Base-by-base conservation (phyloP, 2,329 filamentous ascomycete genomes). In the Xylogone sp. region DNA sequence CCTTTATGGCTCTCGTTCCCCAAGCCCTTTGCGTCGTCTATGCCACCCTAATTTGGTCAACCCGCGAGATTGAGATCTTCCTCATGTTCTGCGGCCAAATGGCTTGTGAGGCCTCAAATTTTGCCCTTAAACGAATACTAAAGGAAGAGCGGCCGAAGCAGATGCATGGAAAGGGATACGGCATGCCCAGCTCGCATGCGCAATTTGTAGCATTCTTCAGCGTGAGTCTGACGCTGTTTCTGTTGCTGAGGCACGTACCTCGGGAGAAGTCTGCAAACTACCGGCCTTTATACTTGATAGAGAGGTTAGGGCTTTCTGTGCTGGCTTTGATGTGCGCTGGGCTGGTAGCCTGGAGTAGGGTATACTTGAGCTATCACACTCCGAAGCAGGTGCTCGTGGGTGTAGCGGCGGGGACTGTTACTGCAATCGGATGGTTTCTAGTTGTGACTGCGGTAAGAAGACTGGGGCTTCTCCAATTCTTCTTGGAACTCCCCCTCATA, bases 141-240 rank as follows among this genome's bases (percentile, higher is more conserved):
- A 94, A 93, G 66, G 90, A 97, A 70, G 90, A 96, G 69, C 82
- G 94, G 46, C 94, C 94, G 22, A 81, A 78, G 56, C 87, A 87
- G 82, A 86, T 76, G 78, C 84, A 92, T 65, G 82, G 90, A 51
- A 96, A 96, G 69, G 94, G 94, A 57, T 99, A 99, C 67, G 95
- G 94, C 62, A 99, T 99, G 95, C 94, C 94, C 10, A 86, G 82
- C 7, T 97, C 92, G 34, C 94, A 99, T 72, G 88, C 94, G 8
- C 94, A 99, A 73, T 99, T 97, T 68, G 88, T 93, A 55, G 81
- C 87, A 51, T 99, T 90, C 75, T 97, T 96, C 79, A 87, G 90
- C 52, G 74, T 96, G 52, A 94, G 88, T 56, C 73, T 97, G 53
- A 77, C 83, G 21, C 76, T 99, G 19, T 97, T 97, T 74, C 78